Evolutionary conservation across 345 rosid species (phyloP), one percentile per base, ranked within the genome.

Genomic region (Gossypium rotundifolium): DNA sequence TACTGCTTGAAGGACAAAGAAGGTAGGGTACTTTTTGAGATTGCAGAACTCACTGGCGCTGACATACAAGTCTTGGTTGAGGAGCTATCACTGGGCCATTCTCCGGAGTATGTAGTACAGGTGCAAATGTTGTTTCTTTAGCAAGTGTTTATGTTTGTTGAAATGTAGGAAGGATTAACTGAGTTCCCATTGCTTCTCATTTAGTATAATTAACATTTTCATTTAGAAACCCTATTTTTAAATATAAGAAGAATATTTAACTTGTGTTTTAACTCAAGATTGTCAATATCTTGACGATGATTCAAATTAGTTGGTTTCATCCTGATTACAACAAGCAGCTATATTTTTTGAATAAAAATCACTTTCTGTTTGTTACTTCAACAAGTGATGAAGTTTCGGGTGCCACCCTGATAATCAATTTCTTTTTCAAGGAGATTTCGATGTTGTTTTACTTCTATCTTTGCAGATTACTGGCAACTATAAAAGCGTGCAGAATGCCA

Each of bases 21-120:
- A 58, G 76, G 55, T 23, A 20, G 51, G 71, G 70, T 74, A 29
- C 83, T 79, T 54, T 78, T 83, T 5, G 88, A 86, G 62, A 79
- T 77, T 14, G 65, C 59, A 33, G 64, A 76, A 71, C 67, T 38
- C 58, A 80, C 81, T 72, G 86, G 82, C 83, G 81, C 79, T 71
- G 80, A 76, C 77, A 71, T 90, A n/a, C 85, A 74, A 55, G 70
- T 86, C 17, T 62, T 85, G 68, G 81, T 72, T 69, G 82, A 65
- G 58, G 74, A 86, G 20, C 81, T 74, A 71, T 27, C 72, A 67
- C 23, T 40, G 18, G 80, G 75, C 74, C 67, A 45, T 74, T 60
- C 79, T 48, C 80, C 83, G 27, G 79, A 79, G 78, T 76, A 82
- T 71, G 89, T 83, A 81, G 77, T 85, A 63, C 87, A 90, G 96